Evolutionary conservation across 2,329 filamentous ascomycete genomes (phyloP), one percentile per base, ranked within the genome.

Genomic region (Cladophialophora yegresii): DNA sequence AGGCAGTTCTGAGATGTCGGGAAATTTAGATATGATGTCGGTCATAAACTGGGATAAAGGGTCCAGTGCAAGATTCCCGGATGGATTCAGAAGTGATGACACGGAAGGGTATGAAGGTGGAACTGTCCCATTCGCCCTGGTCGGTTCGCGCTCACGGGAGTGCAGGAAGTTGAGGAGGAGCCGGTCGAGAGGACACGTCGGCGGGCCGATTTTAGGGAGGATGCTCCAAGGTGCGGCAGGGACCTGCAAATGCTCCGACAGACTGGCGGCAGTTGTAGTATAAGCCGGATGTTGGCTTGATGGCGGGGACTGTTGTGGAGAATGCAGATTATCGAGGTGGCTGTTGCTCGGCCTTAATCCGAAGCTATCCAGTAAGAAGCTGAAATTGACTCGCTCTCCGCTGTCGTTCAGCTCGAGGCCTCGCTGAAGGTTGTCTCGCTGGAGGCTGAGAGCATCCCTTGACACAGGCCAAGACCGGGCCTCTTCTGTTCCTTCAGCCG

Each of bases 31-130:
- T 10, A 96, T 81, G 64, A 96, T 92, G 75, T 96, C 91, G 49
- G 90, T 93, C 73, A 96, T 91, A 13, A 96, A 85, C 69, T 91
- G 91, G 6, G 91, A 93, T 1, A 96, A 81, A 0, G 91, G 91
- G 72, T 96, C 91, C 7, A 79, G 79, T 7, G 47, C 83, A 50
- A 63, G 57, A 33, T 53, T 59, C 30, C 62, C 58, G 16, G 63
- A 57, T 2, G 90, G 89, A 73, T 93, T 91, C 45, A 93, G 83
- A 4, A 96, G 83, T 0, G 89, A 90, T 0, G 88, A 88, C 62
- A 96, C 89, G 63, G 88, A 90, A 1, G 92, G 92, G 73, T 96
- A 93, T 13, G 85, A 82, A 0, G 92, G 91, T 8, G 93, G 83
- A 51, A 89, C 84, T 1, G 87, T 84, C 54, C 87, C 86, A 32